A percentile compares a stretch with the other conserved stretches of the same genome.
phyloP scores from a whole-genome alignment of 2,329 filamentous ascomycete genomes.

The Ascocoryne sarcoides region DNA sequence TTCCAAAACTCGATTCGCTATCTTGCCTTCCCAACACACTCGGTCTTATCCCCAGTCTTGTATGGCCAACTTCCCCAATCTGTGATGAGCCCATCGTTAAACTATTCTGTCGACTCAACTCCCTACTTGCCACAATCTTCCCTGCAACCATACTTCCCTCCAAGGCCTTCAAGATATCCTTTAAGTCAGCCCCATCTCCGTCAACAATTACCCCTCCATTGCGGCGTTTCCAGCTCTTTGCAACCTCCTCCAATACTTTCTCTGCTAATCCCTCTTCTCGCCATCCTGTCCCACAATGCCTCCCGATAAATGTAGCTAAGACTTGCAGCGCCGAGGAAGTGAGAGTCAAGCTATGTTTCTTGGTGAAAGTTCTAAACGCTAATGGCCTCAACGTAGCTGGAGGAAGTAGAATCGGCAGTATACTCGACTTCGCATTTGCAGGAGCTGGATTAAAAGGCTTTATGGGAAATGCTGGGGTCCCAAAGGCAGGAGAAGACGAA shows the following conservation, averaged over 20 bases:
- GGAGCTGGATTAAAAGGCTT: slow-evolving; percentile 42
- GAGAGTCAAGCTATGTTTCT: slow-evolving; percentile 91
- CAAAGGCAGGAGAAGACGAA: slow-evolving; percentile 86
- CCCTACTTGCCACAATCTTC: slow-evolving; percentile 47
- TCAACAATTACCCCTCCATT: slow-evolving; percentile 89
- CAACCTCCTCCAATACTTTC: slow-evolving; percentile 83
- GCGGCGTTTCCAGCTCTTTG: slow-evolving; percentile 82
- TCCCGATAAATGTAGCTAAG: slow-evolving; percentile 81
- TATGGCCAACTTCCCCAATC: slow-evolving; percentile 44
- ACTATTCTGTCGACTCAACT: slow-evolving; percentile 55
- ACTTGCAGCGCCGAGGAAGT: slow-evolving; percentile 79
- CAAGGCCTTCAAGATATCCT: slow-evolving; percentile 71
- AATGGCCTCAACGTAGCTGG: slow-evolving; percentile 79
- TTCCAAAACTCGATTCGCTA: slow-evolving; percentile 57
- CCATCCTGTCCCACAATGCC: slow-evolving; percentile 93
- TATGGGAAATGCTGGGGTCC: slow-evolving; percentile 74
- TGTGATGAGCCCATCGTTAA: slow-evolving; percentile 49
- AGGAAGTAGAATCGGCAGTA: slow-evolving; percentile 83
- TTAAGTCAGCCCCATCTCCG: slow-evolving; percentile 65
- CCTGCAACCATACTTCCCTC: slow-evolving; percentile 89
- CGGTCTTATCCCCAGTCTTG: slow-evolving; percentile 46
- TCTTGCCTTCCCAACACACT: slow-evolving; percentile 42
- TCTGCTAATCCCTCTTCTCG: slow-evolving; percentile 90
- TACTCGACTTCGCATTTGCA: slow-evolving; percentile 30
- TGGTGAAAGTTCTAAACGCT: slow-evolving; percentile 92